Evolutionary conservation across 768 basidiomycete species (phyloP), one percentile per base, ranked within the genome.

Genomic region (Boletus speciosus): DNA sequence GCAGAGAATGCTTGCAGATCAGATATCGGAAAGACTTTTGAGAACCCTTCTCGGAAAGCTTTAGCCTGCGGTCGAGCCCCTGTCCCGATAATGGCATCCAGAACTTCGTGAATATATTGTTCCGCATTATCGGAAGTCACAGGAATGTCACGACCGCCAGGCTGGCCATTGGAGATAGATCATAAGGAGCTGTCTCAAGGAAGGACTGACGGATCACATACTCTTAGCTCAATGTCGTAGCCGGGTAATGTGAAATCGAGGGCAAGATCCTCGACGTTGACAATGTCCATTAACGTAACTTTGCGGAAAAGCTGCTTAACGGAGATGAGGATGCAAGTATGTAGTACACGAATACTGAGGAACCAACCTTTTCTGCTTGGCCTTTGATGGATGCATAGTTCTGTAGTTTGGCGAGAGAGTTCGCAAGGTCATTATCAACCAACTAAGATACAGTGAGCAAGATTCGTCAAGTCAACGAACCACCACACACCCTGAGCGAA

Each of bases 191-290:
- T 35, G 21, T 37, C 7, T 36, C 12, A 37, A 14, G n/a, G 34
- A 36, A 25, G 6, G 16, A n/a, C 31, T 39, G 12, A 50, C 15
- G 35, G 14, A 46, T 36, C 12, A 70, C 83, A 53, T 66, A 92
- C 93, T 68, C 83, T 83, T 29, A 98, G 79, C 69, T 97, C 93
- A 53, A 98, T 89, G 65, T 94, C 86, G 66, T 96, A 94, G 14
- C 97, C 97, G 9, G 97, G 97, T 16, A 98, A 78, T 8, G 96
- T 98, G 71, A 98, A 99, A 73, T 99, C 97, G 19, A 99, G 81
- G 0, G 89, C 84, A 34, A 99, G 81, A 65, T 98, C 95, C 58
- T 91, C 88, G 16, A 98, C 76, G 21, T 78, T 83, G 36, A 88
- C 76, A 54, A 83, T 71, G 66, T 86, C 81, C 67, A 83, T 76